phyloP scores from a whole-genome alignment of 1,284 basidiomycete genomes.

The Moesziomyces sp. region DNA sequence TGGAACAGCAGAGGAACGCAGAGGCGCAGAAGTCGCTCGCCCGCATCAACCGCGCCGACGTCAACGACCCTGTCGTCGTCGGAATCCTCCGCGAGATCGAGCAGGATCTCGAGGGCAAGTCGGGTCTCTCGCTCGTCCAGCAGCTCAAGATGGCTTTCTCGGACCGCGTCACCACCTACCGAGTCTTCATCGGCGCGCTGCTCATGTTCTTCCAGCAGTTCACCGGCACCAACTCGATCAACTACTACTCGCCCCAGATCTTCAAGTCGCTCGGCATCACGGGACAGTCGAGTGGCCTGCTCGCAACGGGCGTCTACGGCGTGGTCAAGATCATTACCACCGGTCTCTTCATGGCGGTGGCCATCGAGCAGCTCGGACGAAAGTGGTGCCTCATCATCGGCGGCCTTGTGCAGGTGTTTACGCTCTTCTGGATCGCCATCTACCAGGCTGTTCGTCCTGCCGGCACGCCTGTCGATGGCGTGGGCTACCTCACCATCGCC shows the following conservation, averaged over 20 bases:
- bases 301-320: conserved; percentile 51
- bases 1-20: conserved; percentile 42
- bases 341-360: conserved; percentile 35
- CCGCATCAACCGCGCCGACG: conserved; percentile 17
- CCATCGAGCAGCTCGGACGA: conserved; percentile 49
- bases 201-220: conserved; percentile 60
- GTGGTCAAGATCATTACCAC: conserved; percentile 49
- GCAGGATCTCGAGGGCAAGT: conserved; percentile 57
- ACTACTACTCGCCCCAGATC: conserved; percentile 55
- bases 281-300: conserved; percentile 43
- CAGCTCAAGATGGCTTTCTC: conserved; percentile 69
- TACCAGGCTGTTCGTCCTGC: conserved; percentile 41
- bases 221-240: conserved; percentile 50
- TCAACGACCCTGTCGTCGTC: conserved; percentile 24
- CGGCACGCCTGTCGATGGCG: conserved; percentile 33
- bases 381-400: conserved; percentile 51
- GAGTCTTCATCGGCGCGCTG: conserved; percentile 54
- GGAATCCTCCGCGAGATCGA: conserved; percentile 43
- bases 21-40: conserved; percentile 31
- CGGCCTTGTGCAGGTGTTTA: conserved; percentile 40
- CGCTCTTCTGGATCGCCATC: conserved; percentile 44
- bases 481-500: conserved; percentile 41
- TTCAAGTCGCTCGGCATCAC: conserved; percentile 60
- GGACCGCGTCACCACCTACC: conserved; percentile 67
- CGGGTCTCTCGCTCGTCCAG: conserved; percentile 47